Conservation (phyloP, 2,329 filamentous ascomycete genomes). For the Xylariaceae sp. region DNA sequence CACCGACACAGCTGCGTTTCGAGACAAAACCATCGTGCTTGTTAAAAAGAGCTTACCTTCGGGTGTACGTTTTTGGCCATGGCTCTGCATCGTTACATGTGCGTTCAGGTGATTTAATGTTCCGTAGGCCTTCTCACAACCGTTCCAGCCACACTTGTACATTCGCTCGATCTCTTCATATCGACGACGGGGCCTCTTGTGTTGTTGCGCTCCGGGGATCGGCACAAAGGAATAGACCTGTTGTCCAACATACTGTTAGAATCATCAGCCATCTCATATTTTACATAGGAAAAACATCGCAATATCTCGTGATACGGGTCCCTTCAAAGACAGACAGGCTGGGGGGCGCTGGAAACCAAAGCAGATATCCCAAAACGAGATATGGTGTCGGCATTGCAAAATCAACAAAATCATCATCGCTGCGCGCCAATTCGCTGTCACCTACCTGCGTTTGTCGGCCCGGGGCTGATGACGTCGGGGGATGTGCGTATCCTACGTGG, state of each 20-base stretch:
- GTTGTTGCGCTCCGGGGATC: slow-evolving; percentile 92
- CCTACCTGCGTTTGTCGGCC: slow-evolving; percentile 57
- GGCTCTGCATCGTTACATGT: slow-evolving; percentile 98
- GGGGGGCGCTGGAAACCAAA: too few relatives aligned
- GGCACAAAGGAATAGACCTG: slow-evolving; percentile 98
- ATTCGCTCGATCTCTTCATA: slow-evolving; percentile 99
- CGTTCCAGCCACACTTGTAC: slow-evolving; percentile 99
- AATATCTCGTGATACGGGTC: too few relatives aligned
- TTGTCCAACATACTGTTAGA: slow-evolving; percentile 34
- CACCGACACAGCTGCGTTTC: too few relatives aligned
- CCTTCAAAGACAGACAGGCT: too few relatives aligned
- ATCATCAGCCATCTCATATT: slow-evolving; percentile 27
- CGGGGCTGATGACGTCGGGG: slow-evolving; percentile 50
- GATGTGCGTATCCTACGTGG: slow-evolving; percentile 48
- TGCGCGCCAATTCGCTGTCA: slow-evolving; percentile 13
- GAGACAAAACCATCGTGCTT: too few relatives aligned
- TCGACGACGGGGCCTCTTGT: slow-evolving; percentile 86
- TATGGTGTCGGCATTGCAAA: too few relatives aligned
- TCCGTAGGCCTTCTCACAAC: slow-evolving; percentile 97
- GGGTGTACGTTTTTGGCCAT: slow-evolving; percentile 88
- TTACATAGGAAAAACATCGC: slow-evolving; percentile 9
- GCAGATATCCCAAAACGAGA: too few relatives aligned
- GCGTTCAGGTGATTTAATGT: slow-evolving; percentile 97
- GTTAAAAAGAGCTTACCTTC: slow-evolving; percentile 68
- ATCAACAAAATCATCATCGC: not conserved